phyloP scores from a whole-genome alignment of 2,329 filamentous ascomycete species.

The Aspergillus ochraceus region DNA sequence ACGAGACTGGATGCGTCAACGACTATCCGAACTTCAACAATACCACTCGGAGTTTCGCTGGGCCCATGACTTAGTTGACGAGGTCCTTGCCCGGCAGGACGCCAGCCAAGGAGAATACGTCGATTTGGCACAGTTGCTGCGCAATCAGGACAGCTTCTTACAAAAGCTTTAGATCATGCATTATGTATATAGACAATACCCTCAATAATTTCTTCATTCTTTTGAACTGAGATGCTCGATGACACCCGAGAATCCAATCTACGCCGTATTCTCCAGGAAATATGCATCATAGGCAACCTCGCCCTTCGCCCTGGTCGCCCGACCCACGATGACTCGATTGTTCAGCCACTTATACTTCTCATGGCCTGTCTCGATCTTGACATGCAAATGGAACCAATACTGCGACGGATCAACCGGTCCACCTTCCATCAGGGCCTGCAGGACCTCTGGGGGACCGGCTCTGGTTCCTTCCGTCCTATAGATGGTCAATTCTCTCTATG shows the following conservation, averaged over 20 bases:
- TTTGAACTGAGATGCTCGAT: neutral
- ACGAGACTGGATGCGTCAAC: conserved; percentile 32
- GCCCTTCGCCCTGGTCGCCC: conserved; percentile 24
- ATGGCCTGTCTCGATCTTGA: conserved; percentile 27
- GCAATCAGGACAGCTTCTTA: conserved; percentile 5
- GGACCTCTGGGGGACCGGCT: conserved; percentile 25
- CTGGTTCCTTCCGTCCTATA: conserved; percentile 28
- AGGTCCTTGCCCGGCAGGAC: conserved; percentile 30
- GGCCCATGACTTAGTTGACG: conserved; percentile 31
- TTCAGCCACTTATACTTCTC: conserved; percentile 30
- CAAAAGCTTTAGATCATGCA: neutral
- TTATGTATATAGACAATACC: neutral
- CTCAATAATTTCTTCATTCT: neutral
- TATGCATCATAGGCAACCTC: conserved; percentile 31
- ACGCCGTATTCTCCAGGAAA: conserved; percentile 23
- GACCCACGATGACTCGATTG: conserved; percentile 27
- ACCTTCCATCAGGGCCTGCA: conserved; percentile 27
- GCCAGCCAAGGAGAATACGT: conserved; percentile 22
- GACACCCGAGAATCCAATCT: no score
- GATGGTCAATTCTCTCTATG: neutral
- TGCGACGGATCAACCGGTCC: conserved; percentile 23
- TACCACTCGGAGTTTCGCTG: conserved; percentile 32
- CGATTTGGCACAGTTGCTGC: conserved; percentile 29
- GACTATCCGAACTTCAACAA: conserved; percentile 28
- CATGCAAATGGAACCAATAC: conserved; percentile 30